Evolutionary conservation across 305 asterid genomes (phyloP).

Genomic region (Fraxinus paxiana): DNA sequence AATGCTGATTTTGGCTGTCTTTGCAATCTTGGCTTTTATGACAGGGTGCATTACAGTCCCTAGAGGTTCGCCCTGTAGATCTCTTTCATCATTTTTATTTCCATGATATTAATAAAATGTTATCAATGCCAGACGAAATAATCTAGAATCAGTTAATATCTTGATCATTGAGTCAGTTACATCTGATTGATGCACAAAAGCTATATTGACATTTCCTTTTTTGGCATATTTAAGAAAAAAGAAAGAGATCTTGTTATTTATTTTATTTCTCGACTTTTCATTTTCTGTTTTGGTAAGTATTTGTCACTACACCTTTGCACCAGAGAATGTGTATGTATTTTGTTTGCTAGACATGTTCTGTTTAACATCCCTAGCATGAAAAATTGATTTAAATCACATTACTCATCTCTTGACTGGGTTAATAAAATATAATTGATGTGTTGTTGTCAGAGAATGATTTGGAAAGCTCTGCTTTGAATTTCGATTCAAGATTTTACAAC

Average conservation of each 20-base stretch:
- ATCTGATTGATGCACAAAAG: background rate
- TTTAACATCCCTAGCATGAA: background rate
- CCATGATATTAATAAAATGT: background rate
- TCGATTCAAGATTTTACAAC: constrained; percentile 52
- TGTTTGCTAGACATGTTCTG: background rate
- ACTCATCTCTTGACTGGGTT: background rate
- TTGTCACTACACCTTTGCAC: background rate
- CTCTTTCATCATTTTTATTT: background rate
- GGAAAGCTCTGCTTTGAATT: constrained; percentile 47
- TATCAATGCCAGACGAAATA: background rate
- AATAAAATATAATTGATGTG: constrained; percentile 7
- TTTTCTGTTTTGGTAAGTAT: background rate
- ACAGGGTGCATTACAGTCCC: constrained; percentile 56
- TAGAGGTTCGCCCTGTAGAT: constrained; percentile 49
- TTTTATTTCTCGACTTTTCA: background rate
- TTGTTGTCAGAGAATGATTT: constrained; percentile 59
- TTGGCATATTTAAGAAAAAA: constrained; percentile 6
- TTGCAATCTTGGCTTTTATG: constrained; percentile 58
- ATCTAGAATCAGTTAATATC: background rate
- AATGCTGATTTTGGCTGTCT: constrained; percentile 63
- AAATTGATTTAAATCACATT: constrained; percentile 6
- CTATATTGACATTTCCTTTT: background rate
- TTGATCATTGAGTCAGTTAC: background rate
- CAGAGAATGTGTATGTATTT: background rate
- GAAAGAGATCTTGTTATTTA: background rate